Conservation (phyloP, 140 eudicot species). For the Cichorium intybus region DNA sequence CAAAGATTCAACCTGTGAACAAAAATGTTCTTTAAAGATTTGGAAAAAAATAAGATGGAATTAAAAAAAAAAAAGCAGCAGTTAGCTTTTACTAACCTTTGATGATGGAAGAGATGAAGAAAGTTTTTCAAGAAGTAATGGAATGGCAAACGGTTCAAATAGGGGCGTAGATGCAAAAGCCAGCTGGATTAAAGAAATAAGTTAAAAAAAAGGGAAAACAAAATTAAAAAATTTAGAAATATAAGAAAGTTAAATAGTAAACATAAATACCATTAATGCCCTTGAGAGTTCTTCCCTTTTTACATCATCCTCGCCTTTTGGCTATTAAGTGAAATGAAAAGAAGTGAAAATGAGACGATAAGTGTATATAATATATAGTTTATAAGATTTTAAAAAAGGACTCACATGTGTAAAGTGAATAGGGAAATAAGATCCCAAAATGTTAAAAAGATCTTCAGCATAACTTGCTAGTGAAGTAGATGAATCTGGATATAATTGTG, state of each 20-base stretch:
- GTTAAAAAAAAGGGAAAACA: conserved; percentile 6
- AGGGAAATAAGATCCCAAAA: conserved; percentile 86
- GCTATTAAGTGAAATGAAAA: conserved; percentile 38
- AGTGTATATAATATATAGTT: background rate
- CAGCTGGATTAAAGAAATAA: conserved; percentile 46
- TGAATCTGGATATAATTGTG: conserved; percentile 55
- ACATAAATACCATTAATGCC: conserved; percentile 83
- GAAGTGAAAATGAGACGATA: background rate
- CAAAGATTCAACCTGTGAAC: conserved; percentile 72
- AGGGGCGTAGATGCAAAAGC: conserved; percentile 83
- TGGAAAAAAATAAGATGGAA: background rate
- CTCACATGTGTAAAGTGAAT: conserved; percentile 95
- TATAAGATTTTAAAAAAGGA: background rate
- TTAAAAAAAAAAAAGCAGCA: background rate
- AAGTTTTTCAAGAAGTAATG: conserved; percentile 83
- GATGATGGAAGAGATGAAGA: conserved; percentile 84
- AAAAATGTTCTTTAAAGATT: background rate
- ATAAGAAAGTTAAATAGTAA: conserved; percentile 10
- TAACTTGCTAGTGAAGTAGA: conserved; percentile 56
- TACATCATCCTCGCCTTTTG: conserved; percentile 75
- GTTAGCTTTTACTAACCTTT: conserved; percentile 45
- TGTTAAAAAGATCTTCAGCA: conserved; percentile 80
- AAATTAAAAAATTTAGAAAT: background rate
- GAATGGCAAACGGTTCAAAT: conserved; percentile 78
- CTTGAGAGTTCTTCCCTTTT: conserved; percentile 81